Conservation (phyloP, 305 asterid species). For the Nicotiana rustica region DNA sequence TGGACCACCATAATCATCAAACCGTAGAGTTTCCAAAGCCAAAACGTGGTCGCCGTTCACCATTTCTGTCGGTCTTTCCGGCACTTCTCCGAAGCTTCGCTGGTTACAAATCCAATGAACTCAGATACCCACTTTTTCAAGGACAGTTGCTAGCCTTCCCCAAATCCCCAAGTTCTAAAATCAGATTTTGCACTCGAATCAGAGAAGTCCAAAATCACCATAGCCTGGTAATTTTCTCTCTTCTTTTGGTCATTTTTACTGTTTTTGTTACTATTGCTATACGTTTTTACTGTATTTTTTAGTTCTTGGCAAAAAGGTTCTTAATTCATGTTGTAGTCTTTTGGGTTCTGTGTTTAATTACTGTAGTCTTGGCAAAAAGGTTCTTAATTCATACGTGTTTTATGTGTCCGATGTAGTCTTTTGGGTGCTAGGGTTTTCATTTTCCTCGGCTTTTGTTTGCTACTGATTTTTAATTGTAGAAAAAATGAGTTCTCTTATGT, state of each 20-base stretch:
- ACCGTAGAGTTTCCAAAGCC: too few species aligned
- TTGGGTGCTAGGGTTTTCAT: slow-evolving; percentile 26
- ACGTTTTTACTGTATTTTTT: slow-evolving; percentile 4
- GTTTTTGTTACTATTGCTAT: background rate
- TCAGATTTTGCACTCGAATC: too few species aligned
- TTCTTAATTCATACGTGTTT: background rate
- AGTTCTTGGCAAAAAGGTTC: slow-evolving; percentile 35
- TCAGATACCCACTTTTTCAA: too few species aligned
- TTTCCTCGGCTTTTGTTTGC: slow-evolving; percentile 22
- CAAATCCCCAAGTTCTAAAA: too few species aligned
- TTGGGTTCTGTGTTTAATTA: slow-evolving; percentile 10
- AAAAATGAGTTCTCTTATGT: slow-evolving; percentile 31
- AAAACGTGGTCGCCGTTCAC: too few species aligned
- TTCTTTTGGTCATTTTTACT: slow-evolving; percentile 23
- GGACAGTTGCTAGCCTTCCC: too few species aligned
- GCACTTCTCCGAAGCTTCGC: too few species aligned
- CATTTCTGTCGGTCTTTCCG: too few species aligned
- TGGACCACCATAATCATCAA: too few species aligned
- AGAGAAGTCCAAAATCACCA: background rate
- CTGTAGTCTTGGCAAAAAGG: background rate
- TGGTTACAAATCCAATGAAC: too few species aligned
- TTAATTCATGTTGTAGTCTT: slow-evolving; percentile 35
- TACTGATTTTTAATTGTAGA: slow-evolving; percentile 34
- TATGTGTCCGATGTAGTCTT: slow-evolving; percentile 13
- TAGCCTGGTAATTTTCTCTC: slow-evolving; percentile 47